These are phyloP conservation scores for Toxoplasma gondii DNA, from an alignment of 169 alveolate species.

Conservation along the genomic window DNA sequence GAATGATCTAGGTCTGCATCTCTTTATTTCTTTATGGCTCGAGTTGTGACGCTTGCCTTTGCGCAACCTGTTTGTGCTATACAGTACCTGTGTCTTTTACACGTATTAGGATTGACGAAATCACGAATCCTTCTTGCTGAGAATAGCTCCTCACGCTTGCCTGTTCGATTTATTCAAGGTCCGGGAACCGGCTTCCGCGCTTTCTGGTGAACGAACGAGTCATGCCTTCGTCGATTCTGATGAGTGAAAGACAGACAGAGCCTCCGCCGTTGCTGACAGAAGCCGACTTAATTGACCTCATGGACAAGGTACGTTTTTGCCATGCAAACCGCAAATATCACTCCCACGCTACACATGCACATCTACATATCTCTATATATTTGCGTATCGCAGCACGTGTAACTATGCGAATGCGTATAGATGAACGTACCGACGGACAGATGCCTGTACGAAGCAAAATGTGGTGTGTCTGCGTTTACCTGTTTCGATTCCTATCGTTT, in stretches of 20 bases:
- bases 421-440: too few species aligned
- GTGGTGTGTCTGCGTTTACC: too few species aligned
- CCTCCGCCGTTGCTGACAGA: constrained; percentile 95
- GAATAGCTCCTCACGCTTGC: too few species aligned
- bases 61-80: too few species aligned
- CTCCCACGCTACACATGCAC: neutral
- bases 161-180: neutral
- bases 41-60: too few species aligned
- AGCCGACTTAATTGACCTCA: constrained; percentile 92
- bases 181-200: constrained; percentile 41
- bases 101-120: too few species aligned
- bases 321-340: neutral
- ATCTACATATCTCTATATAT: neutral
- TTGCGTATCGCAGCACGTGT: neutral
- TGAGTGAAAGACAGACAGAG: constrained; percentile 85
- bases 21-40: too few species aligned
- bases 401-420: neutral
- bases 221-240: constrained; percentile 16
- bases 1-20: too few species aligned
- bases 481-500: too few species aligned
- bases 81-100: too few species aligned
- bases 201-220: constrained; percentile 59
- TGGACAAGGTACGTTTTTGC: constrained; percentile 85
- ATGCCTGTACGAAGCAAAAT: too few species aligned
- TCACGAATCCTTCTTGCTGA: too few species aligned